Evolutionary conservation across 768 basidiomycete genomes (phyloP), one percentile per base, ranked within the genome.

Genomic region (Serendipita sp.): DNA sequence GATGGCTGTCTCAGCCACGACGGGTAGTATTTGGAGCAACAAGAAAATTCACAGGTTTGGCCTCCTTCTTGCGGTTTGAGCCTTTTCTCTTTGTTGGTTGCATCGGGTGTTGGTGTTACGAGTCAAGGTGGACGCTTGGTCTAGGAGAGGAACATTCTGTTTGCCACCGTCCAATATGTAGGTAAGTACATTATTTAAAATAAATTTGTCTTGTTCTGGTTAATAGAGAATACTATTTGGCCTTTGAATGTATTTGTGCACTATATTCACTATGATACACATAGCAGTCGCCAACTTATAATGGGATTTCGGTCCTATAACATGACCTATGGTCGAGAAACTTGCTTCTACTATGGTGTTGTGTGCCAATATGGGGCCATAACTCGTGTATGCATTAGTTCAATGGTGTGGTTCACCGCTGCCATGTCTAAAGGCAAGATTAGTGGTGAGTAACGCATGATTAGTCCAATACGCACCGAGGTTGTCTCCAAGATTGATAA

Each of bases 341-440:
- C 13, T 13, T 5, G 13, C 40, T 40, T 40, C 0, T 13, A 40
- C 40, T 37, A 60, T 10, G 27, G 55, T 36, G 23, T 60, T 27
- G 55, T 60, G 8, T n/a, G 16, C 55, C 55, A 60, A 34, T 60
- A 60, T 16, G 23, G 27, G 18, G 55, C 27, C 55, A 60, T 60
- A 29, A 60, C 55, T 23, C 16, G 27, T 4, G 55, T 60, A 0
- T 60, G 55, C 55, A 60, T 60, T 4, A 60, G 55, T 34, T 60
- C 55, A 37, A 60, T 60, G 55, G 55, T 60, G 36, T 60, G 55
- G 33, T 60, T 60, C 27, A 60, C 55, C 4, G 36, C 55, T 3
- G 0, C 55, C 55, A 60, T 60, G 18, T 60, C 55, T 60, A 34
- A 33, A 27, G 10, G 0, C 34, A 27, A 18, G 23, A 40, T 40